These are phyloP conservation scores for Agaricus blazei DNA, from an alignment of 768 basidiomycete species.

Conservation along the genomic window DNA sequence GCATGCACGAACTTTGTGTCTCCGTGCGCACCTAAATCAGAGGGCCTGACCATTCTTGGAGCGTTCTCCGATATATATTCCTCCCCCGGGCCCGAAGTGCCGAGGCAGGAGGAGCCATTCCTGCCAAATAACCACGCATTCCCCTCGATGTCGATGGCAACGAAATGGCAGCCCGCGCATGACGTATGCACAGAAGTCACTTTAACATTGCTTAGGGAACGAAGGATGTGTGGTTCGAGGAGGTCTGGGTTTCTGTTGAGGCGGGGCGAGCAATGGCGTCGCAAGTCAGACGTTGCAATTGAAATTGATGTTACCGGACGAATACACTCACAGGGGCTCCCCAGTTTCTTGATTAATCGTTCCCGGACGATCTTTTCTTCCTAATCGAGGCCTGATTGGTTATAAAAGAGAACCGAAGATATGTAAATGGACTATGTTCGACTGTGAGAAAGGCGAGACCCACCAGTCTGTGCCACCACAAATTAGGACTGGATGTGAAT, in stretches of 20 bases:
- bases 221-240: constrained; percentile 82
- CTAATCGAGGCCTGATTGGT: constrained; percentile 61
- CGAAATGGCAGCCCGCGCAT: constrained; percentile 71
- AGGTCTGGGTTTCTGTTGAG: constrained; percentile 66
- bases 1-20: constrained; percentile 71
- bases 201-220: constrained; percentile 80
- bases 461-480: constrained; percentile 89
- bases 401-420: constrained; percentile 12
- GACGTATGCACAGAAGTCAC: constrained; percentile 69
- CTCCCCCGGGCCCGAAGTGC: constrained; percentile 44
- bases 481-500: constrained; percentile 55
- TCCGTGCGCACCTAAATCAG: constrained; percentile 53
- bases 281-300: constrained; percentile 7
- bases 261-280: not conserved
- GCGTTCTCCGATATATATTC: constrained; percentile 71
- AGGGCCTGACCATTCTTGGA: constrained; percentile 55
- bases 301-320: not conserved
- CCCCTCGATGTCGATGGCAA: constrained; percentile 69
- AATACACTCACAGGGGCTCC: constrained; percentile 29
- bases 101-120: constrained; percentile 65
- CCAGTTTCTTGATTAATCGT: constrained; percentile 36
- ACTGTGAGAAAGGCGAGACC: constrained; percentile 30
- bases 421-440: constrained; percentile 16
- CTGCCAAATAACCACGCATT: constrained; percentile 90
- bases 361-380: constrained; percentile 65